Base-by-base conservation (phyloP, 2,329 filamentous ascomycete genomes). In the Xylaria sp. region DNA sequence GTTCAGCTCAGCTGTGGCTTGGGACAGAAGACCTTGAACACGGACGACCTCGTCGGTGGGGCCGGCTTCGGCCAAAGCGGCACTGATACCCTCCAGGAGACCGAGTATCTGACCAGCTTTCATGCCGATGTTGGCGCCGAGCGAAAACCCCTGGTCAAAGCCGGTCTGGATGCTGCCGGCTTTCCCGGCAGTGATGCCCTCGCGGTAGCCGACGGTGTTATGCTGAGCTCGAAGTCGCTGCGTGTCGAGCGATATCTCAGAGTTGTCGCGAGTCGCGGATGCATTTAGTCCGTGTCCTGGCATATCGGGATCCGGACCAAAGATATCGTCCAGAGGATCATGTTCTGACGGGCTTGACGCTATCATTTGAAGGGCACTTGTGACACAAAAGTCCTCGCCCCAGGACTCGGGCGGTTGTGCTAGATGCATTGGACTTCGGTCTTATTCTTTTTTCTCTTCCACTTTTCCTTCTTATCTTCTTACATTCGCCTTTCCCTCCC, bases 61-160 rank as follows among this genome's bases (percentile, higher is more conserved):
- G 11, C 76, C 76, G n/a, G 76, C 70, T 26, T 69, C 74, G 62
- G 74, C 73, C 40, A 87, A 72, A 10, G 89, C 88, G 15, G 82
- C 81, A 0, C 83, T 80, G 23, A 97, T 80, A 0, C 92, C 93
- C 76, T 97, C 93, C 6, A 97, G 77, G 4, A 93, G 82, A 0
- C 96, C 96, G 3, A 97, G 79, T 13, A 97, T 81, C 72, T 89
- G 89, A 0, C 96, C 96, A 0, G 90, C 91, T 33, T 86, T 85
- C 71, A 92, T 79, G 0, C 95, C 96, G 36, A 98, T 82, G 60
- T 91, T 89, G 0, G 93, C 94, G 13, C 96, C 96, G 0, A 98
- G 84, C 15, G 89, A 85, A 78, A 94, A 98, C 0, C 95, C 95
- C 72, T 95, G 93, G 78, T 99, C 96, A 77, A 99, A 98, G 0